phyloP scores from a whole-genome alignment of 2,329 filamentous ascomycete species.

The Didymella sp. region DNA sequence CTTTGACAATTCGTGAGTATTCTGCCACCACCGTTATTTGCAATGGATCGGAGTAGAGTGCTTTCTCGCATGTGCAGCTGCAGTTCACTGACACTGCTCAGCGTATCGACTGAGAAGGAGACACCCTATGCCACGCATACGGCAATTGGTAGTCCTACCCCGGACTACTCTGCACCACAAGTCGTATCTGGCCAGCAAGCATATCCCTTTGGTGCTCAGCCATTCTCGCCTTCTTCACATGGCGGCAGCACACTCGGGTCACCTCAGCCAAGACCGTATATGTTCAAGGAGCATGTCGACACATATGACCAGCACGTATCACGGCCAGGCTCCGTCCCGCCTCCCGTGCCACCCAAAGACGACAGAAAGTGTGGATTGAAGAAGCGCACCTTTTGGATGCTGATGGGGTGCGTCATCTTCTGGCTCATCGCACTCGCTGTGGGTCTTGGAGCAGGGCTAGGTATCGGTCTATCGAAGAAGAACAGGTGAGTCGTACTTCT shows the following conservation, averaged over 20 bases:
- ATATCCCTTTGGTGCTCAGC: constrained; percentile 23
- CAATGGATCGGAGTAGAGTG: neutral
- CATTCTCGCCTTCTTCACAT: constrained; percentile 28
- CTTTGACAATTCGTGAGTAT: constrained; percentile 5
- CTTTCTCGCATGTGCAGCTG: neutral
- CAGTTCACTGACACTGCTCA: constrained; percentile 19
- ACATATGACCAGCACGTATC: constrained; percentile 20
- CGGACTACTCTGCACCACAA: constrained; percentile 35
- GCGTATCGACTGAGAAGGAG: constrained; percentile 33
- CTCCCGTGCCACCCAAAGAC: constrained; percentile 28
- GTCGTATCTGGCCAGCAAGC: constrained; percentile 28
- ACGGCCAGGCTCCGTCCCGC: constrained; percentile 22
- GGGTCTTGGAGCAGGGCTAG: constrained; percentile 49
- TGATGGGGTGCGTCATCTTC: constrained; percentile 34
- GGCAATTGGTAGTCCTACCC: constrained; percentile 21
- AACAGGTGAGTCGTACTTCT: constrained; percentile 26
- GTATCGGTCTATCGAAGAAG: constrained; percentile 36
- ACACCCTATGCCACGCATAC: constrained; percentile 24
- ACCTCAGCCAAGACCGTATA: constrained; percentile 28
- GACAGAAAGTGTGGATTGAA: constrained; percentile 37
- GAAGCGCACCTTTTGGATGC: constrained; percentile 33
- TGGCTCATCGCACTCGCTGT: constrained; percentile 45
- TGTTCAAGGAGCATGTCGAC: constrained; percentile 37
- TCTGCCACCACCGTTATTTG: neutral
- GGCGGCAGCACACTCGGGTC: constrained; percentile 27